Evolutionary conservation across 495 filamentous ascomycete genomes (phyloP), one percentile per base, ranked within the genome.

Genomic region (Aspergillus conjunctus): DNA sequence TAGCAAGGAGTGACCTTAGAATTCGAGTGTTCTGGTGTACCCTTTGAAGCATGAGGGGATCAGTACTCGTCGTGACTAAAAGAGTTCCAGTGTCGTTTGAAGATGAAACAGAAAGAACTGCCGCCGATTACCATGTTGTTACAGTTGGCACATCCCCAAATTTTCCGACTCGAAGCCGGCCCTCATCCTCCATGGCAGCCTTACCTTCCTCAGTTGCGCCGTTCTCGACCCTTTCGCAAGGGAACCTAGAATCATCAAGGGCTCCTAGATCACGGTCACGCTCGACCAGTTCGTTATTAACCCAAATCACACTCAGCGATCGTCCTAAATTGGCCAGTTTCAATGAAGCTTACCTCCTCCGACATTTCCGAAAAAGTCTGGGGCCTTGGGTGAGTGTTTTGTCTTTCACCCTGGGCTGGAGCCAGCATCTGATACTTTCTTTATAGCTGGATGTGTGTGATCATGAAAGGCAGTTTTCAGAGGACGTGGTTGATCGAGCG

Each of bases 41-140:
- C 39, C 26, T 30, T 48, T 15, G 45, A 44, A 33, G 21, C n/a
- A 18, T 22, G 33, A 18, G 14, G 10, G 10, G 14, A 8, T 7
- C 1, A 32, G 9, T n/a, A 9, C 4, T 18, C 8, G 17, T 6
- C 20, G 15, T 32, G 20, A 30, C 52, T 56, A 52, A 51, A 33
- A 34, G n/a, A 37, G 21, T 34, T 21, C 3, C 51, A 78, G 75
- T 74, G 44, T 62, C 71, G 8, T 78, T 78, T 59, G 74, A 77
- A 59, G 75, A 78, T 61, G 75, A 78, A 57, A 78, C 75, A 43
- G 69, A 74, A 26, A 72, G 72, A 53, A 78, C 74, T 7, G 75
- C 75, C 21, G 67, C 74, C 12, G 75, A 78, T 59, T 78, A 78
- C 53, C 64, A 72, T 58, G 68, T 78, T 43, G 58, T 78, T 17